These are phyloP conservation scores for Epichloe bromicola DNA, from an alignment of 2,329 filamentous ascomycete species.

Conservation along the genomic window DNA sequence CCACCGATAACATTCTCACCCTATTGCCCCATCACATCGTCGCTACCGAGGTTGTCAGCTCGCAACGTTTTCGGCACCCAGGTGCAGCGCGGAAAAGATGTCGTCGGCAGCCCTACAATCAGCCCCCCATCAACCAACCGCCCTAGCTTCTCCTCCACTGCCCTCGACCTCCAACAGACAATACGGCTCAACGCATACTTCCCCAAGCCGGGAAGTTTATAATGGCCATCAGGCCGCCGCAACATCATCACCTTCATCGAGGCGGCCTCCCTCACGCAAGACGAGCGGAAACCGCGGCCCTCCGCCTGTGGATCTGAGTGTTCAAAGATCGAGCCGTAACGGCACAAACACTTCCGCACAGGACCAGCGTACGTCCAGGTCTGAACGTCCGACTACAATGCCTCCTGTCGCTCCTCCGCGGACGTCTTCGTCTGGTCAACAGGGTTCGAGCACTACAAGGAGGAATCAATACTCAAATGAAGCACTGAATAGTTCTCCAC, in stretches of 20 bases:
- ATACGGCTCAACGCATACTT: constrained; percentile 38
- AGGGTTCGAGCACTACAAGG: constrained; percentile 30
- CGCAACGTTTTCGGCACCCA: background rate
- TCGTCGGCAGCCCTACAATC: constrained; percentile 50
- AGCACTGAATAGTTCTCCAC: constrained; percentile 29
- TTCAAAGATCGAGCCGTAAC: constrained; percentile 33
- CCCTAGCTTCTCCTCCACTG: constrained; percentile 35
- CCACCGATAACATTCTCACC: background rate
- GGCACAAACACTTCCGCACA: constrained; percentile 29
- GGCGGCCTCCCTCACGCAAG: constrained; percentile 37
- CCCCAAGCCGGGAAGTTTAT: constrained; percentile 42
- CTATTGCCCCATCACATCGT: background rate
- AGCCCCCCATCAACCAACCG: constrained; percentile 40
- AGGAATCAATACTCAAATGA: constrained; percentile 33
- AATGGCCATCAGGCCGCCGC: constrained; percentile 37
- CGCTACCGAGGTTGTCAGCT: constrained; percentile 4
- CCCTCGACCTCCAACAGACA: constrained; percentile 35
- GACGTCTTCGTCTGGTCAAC: constrained; percentile 64
- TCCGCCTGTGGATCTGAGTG: constrained; percentile 22
- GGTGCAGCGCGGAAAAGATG: constrained; percentile 19
- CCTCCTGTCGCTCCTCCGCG: constrained; percentile 60
- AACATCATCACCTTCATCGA: constrained; percentile 37
- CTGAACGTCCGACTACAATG: constrained; percentile 44
- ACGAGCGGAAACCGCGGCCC: constrained; percentile 35
- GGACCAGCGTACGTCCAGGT: constrained; percentile 30